Evolutionary conservation across 805 yeast species (phyloP), one percentile per base, ranked within the genome.

Genomic region (Limtongozyma cylindracea): DNA sequence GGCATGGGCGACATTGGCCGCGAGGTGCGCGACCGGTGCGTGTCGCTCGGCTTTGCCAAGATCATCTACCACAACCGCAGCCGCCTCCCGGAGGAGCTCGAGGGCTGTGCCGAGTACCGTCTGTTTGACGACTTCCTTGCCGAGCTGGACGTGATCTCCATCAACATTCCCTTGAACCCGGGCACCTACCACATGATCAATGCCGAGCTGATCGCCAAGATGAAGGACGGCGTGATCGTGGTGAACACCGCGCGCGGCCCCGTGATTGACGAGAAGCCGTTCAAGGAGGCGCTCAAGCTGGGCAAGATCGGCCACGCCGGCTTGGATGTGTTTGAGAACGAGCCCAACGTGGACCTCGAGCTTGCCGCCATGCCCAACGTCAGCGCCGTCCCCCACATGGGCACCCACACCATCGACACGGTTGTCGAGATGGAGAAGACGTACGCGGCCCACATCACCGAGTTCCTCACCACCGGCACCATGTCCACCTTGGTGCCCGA

Each of bases 1-100:
- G 93, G 93, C 10, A 56, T 78, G 61, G 93, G 93, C 16, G 91
- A 91, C 17, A 77, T 78, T 44, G 93, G 93, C 21, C 61, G 80
- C 26, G 73, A 76, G 15, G 65, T 78, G 23, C 56, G 77, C 24
- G 62, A 65, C 30, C 58, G 84, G 32, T 53, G 74, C 29, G 44
- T 47, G 30, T 82, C 84, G 6, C 77, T 78, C 43, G 91, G 88
- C 3, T 74, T 77, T 43, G 47, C 43, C 16, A 65, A 61, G 33
- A 61, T 72, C 30, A 42, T 70, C 18, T 78, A 78, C 45, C 58
- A 77, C 44, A 78, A 76, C 49, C 60, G 92, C 32, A 44, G 43
- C 22, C 48, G 53, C 37, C 48, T 78, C 29, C 24, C 55, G 5
- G 46, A 61, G 2, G 82, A 69, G 12, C 45, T 68, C 26, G 91